These are phyloP conservation scores for Podospora comata DNA, from an alignment of 495 filamentous ascomycete species.

Conservation along the genomic window DNA sequence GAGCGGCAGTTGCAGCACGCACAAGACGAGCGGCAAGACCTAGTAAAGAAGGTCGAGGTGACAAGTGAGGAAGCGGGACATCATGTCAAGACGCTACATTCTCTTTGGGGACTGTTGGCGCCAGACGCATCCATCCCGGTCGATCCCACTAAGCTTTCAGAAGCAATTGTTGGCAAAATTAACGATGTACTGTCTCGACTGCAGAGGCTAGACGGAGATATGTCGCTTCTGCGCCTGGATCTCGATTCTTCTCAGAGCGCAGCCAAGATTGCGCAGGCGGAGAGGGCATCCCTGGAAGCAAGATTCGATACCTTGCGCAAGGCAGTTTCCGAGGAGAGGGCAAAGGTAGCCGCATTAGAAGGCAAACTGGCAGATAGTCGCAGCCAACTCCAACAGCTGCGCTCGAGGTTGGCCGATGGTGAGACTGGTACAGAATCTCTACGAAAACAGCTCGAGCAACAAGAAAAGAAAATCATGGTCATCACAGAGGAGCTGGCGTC, in stretches of 20 bases:
- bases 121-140: slow-evolving; percentile 53
- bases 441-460: slow-evolving; percentile 64
- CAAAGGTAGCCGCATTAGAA: slow-evolving; percentile 55
- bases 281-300: slow-evolving; percentile 40
- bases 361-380: slow-evolving; percentile 65
- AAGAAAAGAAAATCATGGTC: slow-evolving; percentile 59
- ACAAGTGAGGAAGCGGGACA: slow-evolving; percentile 45
- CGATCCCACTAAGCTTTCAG: slow-evolving; percentile 57
- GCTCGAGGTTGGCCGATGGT: slow-evolving; percentile 67
- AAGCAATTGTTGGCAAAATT: slow-evolving; percentile 60
- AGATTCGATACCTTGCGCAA: slow-evolving; percentile 45
- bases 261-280: slow-evolving; percentile 36
- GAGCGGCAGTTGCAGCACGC: slow-evolving; percentile 52
- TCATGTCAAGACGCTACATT: slow-evolving; percentile 56
- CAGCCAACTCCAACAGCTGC: slow-evolving; percentile 60
- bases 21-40: slow-evolving; percentile 49
- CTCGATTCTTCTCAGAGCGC: slow-evolving; percentile 40
- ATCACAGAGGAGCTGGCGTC: slow-evolving; percentile 64
- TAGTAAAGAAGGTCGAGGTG: slow-evolving; percentile 51
- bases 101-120: slow-evolving; percentile 60
- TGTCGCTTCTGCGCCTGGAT: slow-evolving; percentile 44
- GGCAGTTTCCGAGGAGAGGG: slow-evolving; percentile 54
- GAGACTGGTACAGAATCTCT: slow-evolving; percentile 77
- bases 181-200: slow-evolving; percentile 50
- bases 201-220: slow-evolving; percentile 42